Conservation (phyloP, 2,329 filamentous ascomycete genomes). For the Xylogone sp. region DNA sequence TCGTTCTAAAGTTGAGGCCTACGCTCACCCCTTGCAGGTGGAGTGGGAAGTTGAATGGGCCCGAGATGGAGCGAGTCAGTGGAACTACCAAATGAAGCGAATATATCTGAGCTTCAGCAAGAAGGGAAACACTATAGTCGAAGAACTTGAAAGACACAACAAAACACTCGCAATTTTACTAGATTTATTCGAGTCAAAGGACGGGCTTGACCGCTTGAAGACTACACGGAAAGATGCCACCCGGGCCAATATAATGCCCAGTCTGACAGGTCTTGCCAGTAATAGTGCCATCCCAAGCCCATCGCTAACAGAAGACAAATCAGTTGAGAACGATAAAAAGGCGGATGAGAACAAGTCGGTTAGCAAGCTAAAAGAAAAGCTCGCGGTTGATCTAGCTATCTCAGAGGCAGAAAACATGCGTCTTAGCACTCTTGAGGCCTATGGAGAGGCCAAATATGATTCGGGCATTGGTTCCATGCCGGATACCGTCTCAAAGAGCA, state of each 20-base stretch:
- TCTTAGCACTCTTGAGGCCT: no score
- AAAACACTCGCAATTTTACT: conserved; percentile 13
- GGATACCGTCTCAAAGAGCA: no score
- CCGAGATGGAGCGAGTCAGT: conserved; percentile 12
- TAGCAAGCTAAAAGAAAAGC: no score
- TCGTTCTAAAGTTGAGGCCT: not conserved
- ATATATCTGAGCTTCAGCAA: conserved; percentile 20
- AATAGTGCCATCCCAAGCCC: no score
- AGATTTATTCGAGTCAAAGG: conserved; percentile 12
- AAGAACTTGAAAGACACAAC: conserved; percentile 15
- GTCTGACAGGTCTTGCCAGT: no score
- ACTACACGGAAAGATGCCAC: conserved; percentile 14
- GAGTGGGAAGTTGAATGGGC: conserved; percentile 15
- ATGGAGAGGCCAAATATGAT: no score
- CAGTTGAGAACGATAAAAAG: no score
- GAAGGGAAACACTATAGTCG: conserved; percentile 11
- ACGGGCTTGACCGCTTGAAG: conserved; percentile 13
- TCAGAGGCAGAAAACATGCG: no score
- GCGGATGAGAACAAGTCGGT: no score
- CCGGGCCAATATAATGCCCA: conserved; percentile 17
- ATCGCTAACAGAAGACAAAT: no score
- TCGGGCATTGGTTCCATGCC: no score
- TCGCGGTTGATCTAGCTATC: no score
- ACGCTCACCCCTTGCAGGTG: not conserved
- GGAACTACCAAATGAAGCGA: conserved; percentile 21